A percentile compares a stretch with the other conserved stretches of the same genome.
Evolutionary conservation across 345 rosid genomes (phyloP).

Genomic region (Ceriops zippeliana): DNA sequence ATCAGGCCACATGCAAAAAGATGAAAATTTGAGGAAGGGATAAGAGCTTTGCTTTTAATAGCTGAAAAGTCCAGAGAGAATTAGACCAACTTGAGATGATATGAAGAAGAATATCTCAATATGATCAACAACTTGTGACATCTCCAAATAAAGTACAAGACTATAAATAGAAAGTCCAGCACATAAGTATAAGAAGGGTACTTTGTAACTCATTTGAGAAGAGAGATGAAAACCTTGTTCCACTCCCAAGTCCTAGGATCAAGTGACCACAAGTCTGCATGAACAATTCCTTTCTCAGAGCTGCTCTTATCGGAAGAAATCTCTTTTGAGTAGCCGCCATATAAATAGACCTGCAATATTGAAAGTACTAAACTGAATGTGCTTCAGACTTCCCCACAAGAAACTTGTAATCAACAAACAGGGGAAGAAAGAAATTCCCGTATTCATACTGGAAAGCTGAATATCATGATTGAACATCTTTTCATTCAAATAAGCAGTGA

Average conservation of each 20-base stretch:
- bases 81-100: background rate
- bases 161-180: too few relatives aligned
- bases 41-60: background rate
- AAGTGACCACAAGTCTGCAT: constrained; percentile 93
- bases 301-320: constrained; percentile 67
- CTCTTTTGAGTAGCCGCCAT: constrained; percentile 95
- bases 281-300: constrained; percentile 89
- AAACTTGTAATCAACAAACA: background rate
- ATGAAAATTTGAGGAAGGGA: background rate
- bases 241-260: constrained; percentile 99
- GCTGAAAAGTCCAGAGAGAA: background rate
- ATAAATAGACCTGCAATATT: constrained; percentile 61
- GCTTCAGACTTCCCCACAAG: too few relatives aligned
- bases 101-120: background rate
- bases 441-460: too few relatives aligned
- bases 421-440: background rate
- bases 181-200: background rate
- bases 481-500: too few relatives aligned
- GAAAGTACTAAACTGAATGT: background rate
- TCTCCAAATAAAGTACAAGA: too few relatives aligned
- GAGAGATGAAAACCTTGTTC: constrained; percentile 67
- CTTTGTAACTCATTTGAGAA: constrained; percentile 5
- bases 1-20: too few relatives aligned
- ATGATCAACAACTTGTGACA: background rate
- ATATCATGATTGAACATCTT: too few relatives aligned